phyloP scores from a whole-genome alignment of 345 rosid species.

The Citrus medica region DNA sequence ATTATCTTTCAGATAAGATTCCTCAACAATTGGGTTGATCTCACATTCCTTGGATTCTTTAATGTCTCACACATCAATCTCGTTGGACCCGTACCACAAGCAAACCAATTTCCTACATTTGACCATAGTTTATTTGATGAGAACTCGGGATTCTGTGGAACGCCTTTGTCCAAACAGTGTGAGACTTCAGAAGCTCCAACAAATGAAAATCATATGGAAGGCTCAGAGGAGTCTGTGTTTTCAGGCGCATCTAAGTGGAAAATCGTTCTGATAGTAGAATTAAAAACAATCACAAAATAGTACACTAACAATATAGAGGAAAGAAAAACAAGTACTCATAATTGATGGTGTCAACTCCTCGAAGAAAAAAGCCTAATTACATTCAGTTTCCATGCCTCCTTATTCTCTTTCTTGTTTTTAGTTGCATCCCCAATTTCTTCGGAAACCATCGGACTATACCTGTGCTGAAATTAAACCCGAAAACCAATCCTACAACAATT shows the following conservation, averaged over 20 bases:
- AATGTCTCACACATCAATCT: too few relatives aligned
- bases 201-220: too few relatives aligned
- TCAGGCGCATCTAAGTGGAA: neutral
- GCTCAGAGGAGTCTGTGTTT: neutral
- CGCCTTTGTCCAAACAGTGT: too few relatives aligned
- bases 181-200: too few relatives aligned
- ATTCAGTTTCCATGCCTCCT: neutral
- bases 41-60: neutral
- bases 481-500: neutral
- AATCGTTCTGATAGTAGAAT: neutral
- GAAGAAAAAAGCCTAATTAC: neutral
- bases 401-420: neutral
- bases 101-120: neutral
- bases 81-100: neutral
- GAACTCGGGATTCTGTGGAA: too few relatives aligned
- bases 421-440: neutral
- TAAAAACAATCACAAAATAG: too few relatives aligned
- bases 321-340: too few relatives aligned
- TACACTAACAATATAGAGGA: too few relatives aligned
- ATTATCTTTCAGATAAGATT: neutral
- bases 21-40: neutral
- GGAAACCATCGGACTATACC: neutral
- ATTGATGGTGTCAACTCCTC: too few relatives aligned
- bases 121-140: neutral
- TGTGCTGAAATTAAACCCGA: neutral